phyloP scores from a whole-genome alignment of 768 basidiomycete species.

The Kwoniella sp. region DNA sequence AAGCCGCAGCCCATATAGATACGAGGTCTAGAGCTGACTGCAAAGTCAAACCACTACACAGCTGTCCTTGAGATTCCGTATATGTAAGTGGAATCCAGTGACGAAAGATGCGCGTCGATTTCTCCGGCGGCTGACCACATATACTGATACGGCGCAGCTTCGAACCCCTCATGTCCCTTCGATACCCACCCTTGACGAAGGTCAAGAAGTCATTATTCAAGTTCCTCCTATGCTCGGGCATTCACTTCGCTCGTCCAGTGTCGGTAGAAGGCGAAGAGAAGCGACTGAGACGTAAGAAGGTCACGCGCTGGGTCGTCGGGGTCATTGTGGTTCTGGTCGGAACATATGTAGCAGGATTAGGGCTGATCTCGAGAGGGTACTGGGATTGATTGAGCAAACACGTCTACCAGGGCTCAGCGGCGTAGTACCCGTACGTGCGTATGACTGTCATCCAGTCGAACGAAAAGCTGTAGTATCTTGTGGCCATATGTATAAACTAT shows the following conservation, averaged over 20 bases:
- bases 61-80: conserved; percentile 27
- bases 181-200: conserved; percentile 46
- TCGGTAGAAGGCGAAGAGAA: conserved; percentile 33
- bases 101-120: too few relatives aligned
- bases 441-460: too few relatives aligned
- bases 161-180: conserved; percentile 47
- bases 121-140: too few relatives aligned
- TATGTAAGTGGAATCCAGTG: conserved; percentile 9
- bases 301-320: conserved; percentile 11
- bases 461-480: too few relatives aligned
- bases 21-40: neutral
- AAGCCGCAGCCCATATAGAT: neutral
- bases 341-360: conserved; percentile 2
- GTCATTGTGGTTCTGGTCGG: conserved; percentile 1
- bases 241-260: conserved; percentile 25
- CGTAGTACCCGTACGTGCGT: too few relatives aligned
- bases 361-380: neutral
- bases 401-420: too few relatives aligned
- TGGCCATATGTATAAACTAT: too few relatives aligned
- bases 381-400: too few relatives aligned
- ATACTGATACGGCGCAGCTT: conserved; percentile 28
- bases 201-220: conserved; percentile 19
- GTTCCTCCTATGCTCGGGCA: conserved; percentile 15
- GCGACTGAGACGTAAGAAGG: conserved; percentile 13
- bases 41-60: neutral